These are phyloP conservation scores for Cystobasidium tubakii DNA, from an alignment of 768 basidiomycete genomes.

Conservation along the genomic window DNA sequence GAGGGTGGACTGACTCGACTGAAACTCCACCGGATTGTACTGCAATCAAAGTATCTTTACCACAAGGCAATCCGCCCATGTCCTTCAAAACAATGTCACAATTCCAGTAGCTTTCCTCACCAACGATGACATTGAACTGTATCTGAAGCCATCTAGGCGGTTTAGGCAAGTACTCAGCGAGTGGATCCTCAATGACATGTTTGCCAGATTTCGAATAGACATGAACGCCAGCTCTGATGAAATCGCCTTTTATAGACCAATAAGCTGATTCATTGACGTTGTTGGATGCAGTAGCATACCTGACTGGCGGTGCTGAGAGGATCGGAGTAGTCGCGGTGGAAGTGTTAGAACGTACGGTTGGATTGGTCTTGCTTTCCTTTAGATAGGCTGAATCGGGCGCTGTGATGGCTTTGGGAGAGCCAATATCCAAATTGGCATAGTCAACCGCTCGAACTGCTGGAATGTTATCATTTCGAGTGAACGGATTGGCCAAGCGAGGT, in stretches of 20 bases:
- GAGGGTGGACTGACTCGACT: slow-evolving; percentile 1
- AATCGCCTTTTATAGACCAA: slow-evolving; percentile 27
- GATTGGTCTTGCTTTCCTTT: not conserved
- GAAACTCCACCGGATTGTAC: slow-evolving; percentile 26
- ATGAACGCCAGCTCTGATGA: slow-evolving; percentile 22
- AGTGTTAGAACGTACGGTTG: not conserved
- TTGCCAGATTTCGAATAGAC: slow-evolving; percentile 27
- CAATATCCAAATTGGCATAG: not conserved
- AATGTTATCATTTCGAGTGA: not conserved
- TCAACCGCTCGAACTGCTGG: not conserved
- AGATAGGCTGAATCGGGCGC: not conserved
- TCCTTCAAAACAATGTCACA: slow-evolving; percentile 27
- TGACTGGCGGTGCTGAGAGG: not conserved
- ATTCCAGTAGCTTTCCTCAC: slow-evolving; percentile 24
- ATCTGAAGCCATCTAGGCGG: slow-evolving; percentile 16
- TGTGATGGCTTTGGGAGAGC: not conserved
- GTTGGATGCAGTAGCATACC: not conserved
- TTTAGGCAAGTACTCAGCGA: slow-evolving; percentile 5
- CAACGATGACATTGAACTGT: slow-evolving; percentile 29
- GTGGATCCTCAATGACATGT: slow-evolving; percentile 15
- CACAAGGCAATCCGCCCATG: slow-evolving; percentile 3
- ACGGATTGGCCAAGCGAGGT: slow-evolving; percentile 8
- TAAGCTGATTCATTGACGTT: not conserved
- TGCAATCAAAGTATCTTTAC: slow-evolving; percentile 12
- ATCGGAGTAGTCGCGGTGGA: not conserved